Base-by-base conservation (phyloP, 2,329 filamentous ascomycete species). In the Talaromyces sp. region DNA sequence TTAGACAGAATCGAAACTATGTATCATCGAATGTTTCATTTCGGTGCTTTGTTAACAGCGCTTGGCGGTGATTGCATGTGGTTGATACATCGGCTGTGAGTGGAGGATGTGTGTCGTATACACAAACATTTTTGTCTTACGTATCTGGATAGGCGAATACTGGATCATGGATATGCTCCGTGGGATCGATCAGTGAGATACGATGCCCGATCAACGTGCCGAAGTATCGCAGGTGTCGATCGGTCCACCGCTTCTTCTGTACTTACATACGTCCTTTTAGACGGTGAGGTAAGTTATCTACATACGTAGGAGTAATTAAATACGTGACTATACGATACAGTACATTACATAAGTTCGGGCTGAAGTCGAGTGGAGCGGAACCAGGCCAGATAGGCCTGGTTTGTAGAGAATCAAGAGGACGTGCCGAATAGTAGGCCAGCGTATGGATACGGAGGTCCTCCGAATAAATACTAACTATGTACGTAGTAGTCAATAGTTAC, bases 391-490 rank as follows among this genome's bases (percentile, higher is more conserved):
- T 35, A 35, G 31, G 16, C 27, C 8, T 13, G 9, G 50, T 19
- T 3, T 24, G n/a, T 14, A 1, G n/a, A 19, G 10, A 11, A n/a
- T 35, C 27, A 4, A 27, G 27, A 27, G 3, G 27, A 27, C 7
- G 16, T 35, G 10, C 27, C 50, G 31, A 54, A 54, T 35, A 31
- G 31, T 10, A 52, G 24, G 11, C 49, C 19, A 54, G 50, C 31
- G 11, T n/a, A 27, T 50, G 47, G 47, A 50, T 50, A 52, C 49
- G 49, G 49, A 52, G 49, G 49, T 52, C 22, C 49, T 52, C 49
- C 49, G 49, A 52, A 33, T 19, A 19, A 27, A 6, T 39, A 16
- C 10, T 2, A 5, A 43, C 4, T 10, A 43, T 4, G 3, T 4
- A 43, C 22, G 16, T 43, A n/a, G 14, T n/a, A 43, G 41, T 43